Conservation (phyloP, 768 basidiomycete genomes). For the Boletus fagicola region DNA sequence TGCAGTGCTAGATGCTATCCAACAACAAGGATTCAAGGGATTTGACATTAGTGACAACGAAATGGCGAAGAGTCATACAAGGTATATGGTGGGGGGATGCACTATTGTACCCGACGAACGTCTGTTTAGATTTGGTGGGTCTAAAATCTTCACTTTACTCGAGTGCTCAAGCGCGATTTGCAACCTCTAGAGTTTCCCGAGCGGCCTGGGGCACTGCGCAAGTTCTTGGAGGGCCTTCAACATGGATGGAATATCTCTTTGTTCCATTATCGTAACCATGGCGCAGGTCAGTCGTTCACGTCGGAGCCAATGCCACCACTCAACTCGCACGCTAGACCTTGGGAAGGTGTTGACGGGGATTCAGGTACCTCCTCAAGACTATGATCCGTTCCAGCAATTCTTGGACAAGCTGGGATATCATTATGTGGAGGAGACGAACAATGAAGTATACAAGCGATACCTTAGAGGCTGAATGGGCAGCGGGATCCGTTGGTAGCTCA, state of each 20-base stretch:
- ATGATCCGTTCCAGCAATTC: conserved; percentile 68
- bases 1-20: conserved; percentile 61
- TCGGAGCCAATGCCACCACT: neutral
- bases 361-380: conserved; percentile 76
- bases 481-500: neutral
- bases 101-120: conserved; percentile 78
- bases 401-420: conserved; percentile 77
- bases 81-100: conserved; percentile 93
- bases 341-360: conserved; percentile 93
- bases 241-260: conserved; percentile 91
- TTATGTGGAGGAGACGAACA: conserved; percentile 92
- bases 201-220: conserved; percentile 84
- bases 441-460: conserved; percentile 78
- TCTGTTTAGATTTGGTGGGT: conserved; percentile 88
- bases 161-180: neutral
- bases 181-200: conserved; percentile 86
- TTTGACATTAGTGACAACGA: conserved; percentile 93
- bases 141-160: neutral
- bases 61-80: conserved; percentile 89
- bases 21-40: conserved; percentile 71
- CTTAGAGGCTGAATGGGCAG: conserved; percentile 39
- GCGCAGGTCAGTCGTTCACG: conserved; percentile 65
- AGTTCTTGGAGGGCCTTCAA: conserved; percentile 82
- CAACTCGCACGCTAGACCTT: conserved; percentile 55
- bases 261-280: conserved; percentile 98